Evolutionary conservation across 1,284 basidiomycete species (phyloP).

Genomic region (Microbotryomycetes sp.): DNA sequence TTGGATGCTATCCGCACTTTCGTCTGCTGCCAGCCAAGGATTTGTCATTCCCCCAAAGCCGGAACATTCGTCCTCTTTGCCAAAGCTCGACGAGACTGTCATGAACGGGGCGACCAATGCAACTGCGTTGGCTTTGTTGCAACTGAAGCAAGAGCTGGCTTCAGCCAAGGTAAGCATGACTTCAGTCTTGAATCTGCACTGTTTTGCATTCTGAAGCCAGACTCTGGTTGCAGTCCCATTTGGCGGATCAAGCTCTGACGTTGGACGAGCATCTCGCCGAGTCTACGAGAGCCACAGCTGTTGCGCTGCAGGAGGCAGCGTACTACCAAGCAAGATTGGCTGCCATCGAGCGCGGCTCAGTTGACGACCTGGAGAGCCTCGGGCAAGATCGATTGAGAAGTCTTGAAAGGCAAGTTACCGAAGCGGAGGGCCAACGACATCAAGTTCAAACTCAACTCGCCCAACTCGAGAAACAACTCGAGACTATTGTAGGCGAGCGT

Average conservation of each 20-base stretch:
- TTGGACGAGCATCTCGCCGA: slow-evolving; percentile 73
- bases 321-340: slow-evolving; percentile 91
- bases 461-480: slow-evolving; percentile 51
- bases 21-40: slow-evolving; percentile 70
- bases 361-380: slow-evolving; percentile 60
- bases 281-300: slow-evolving; percentile 68
- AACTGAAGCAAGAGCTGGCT: slow-evolving; percentile 83
- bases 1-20: slow-evolving; percentile 79
- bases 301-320: slow-evolving; percentile 87
- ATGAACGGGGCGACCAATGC: too few species aligned
- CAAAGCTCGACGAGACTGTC: slow-evolving; percentile 37
- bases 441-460: slow-evolving; percentile 68
- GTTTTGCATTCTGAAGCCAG: slow-evolving; percentile 17
- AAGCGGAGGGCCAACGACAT: slow-evolving; percentile 63
- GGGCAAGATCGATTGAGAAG: slow-evolving; percentile 74
- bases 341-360: slow-evolving; percentile 68
- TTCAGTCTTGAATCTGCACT: not conserved
- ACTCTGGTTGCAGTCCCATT: slow-evolving; percentile 51
- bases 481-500: slow-evolving; percentile 42
- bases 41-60: slow-evolving; percentile 61
- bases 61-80: not conserved
- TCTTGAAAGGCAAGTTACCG: slow-evolving; percentile 70
- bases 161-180: slow-evolving; percentile 65
- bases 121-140: slow-evolving; percentile 54
- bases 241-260: slow-evolving; percentile 66